Base-by-base conservation (phyloP, 768 basidiomycete genomes). In the Fibroporia radiculosa region DNA sequence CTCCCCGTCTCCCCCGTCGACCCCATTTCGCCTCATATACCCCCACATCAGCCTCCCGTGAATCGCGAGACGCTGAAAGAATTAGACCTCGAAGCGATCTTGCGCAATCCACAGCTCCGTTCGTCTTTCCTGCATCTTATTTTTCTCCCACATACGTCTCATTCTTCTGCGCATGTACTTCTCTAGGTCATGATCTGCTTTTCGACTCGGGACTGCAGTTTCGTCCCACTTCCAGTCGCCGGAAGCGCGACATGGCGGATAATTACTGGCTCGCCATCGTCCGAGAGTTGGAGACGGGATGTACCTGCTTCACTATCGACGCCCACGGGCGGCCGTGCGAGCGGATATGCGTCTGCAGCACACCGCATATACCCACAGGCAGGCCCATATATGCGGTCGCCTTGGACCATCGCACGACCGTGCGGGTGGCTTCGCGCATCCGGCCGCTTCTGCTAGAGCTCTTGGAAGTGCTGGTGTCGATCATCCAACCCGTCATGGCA, bases 101-200 rank as follows among this genome's bases (percentile, higher is more conserved):
- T 95, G 45, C 78, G 86, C 38, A 92, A 92, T 62, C 88, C 90
- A 19, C 90, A 93, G 60, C 82, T 95, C 48, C 85, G 93, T 89
- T 66, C 68, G 82, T 83, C 18, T 45, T 22, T 38, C 45, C 48
- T 29, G 34, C 31, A 32, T 23, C n/a, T 22, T 34, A 29, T n/a
- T 31, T 32, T 23, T 33, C 33, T n/a, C 49, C 41, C 50, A 40
- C 48, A 44, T 44, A n/a, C 36, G 20, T 45, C 34, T 40, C n/a
- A 39, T 31, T 36, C 31, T 19, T 48, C 53, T 27, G 39, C 49
- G 47, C 29, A 39, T 38, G 47, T 31, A 41, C 32, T 47, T 44
- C 25, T 34, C 22, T 56, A 90, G 87, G 87, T 26, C 91, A 95
- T 55, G 91, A 93, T 64, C 73, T 93, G 48, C 76, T 93, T 53